Evolutionary conservation across 2,329 filamentous ascomycete genomes (phyloP), one percentile per base, ranked within the genome.

Genomic region (Exophiala oligosperma): DNA sequence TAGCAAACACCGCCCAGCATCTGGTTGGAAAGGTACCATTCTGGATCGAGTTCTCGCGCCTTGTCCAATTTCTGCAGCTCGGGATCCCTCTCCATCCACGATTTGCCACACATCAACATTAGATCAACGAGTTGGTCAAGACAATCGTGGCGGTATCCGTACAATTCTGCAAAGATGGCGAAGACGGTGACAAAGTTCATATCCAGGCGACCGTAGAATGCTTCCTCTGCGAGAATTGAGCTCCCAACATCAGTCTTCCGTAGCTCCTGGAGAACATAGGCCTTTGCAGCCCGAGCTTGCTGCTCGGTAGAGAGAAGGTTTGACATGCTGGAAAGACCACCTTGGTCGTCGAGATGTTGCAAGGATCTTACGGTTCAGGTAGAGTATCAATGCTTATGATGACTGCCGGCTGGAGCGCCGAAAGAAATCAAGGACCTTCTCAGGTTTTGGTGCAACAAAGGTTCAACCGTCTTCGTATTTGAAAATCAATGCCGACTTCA

Each of bases 1-100:
- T 66, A 66, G 49, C 64, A 66, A 21, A 66, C 64, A 17, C 62
- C 64, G 26, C 64, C 64, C 17, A 66, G 40, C 64, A 66, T 66
- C 41, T 64, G 57, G 24, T 64, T 66, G 6, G 62, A 64, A 29
- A 66, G 52, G 48, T 66, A 66, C 64, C 64, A 66, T 23, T 66
- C 62, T 5, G 62, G 62, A 41, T 66, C 60, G 11, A 56, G 38
- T 51, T 66, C 64, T 41, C 64, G 44, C 32, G 63, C 48, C 37
- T 61, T 63, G 49, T 66, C 64, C 7, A 63, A 28, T 17, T 56
- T 53, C 29, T 53, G 52, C 14, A 66, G 44, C n/a, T 61, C 64
- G 1, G 57, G 57, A 48, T 55, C 50, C 60, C 64, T 41, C 12
- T 50, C 41, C 24, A 60, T 54, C 64, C 64, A 66, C 28, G 56